A percentile compares a stretch with the other conserved stretches of the same genome.
Evolutionary conservation across 1,284 basidiomycete genomes (phyloP).

Genomic region (Microbotryum silenes-acaulis): DNA sequence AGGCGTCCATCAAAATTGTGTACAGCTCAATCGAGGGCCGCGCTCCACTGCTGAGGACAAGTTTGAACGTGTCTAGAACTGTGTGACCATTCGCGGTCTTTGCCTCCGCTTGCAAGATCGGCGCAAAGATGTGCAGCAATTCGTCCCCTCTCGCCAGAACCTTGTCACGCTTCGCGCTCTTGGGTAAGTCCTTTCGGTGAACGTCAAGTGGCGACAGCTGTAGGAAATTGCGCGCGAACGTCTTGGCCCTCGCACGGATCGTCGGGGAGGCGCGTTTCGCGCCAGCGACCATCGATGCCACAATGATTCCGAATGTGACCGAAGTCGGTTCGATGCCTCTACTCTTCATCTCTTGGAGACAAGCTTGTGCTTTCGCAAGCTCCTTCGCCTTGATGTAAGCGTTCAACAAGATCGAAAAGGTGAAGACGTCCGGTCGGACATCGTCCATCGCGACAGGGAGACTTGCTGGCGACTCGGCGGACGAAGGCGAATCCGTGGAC

Average conservation of each 20-base stretch:
- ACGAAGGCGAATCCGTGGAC: background rate
- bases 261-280: constrained; percentile 23
- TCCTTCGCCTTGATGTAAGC: constrained; percentile 61
- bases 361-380: constrained; percentile 53
- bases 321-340: constrained; percentile 62
- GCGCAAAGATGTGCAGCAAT: constrained; percentile 49
- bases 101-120: constrained; percentile 57
- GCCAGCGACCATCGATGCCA: constrained; percentile 51
- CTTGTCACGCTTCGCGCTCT: constrained; percentile 32
- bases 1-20: constrained; percentile 64
- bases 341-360: constrained; percentile 66
- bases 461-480: background rate
- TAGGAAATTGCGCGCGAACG: constrained; percentile 12
- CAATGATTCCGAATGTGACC: constrained; percentile 63
- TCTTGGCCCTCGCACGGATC: constrained; percentile 34
- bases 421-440: constrained; percentile 46
- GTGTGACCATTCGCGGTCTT: constrained; percentile 48
- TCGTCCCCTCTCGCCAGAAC: constrained; percentile 29
- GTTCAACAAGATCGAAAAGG: constrained; percentile 77
- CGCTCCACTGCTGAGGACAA: constrained; percentile 47
- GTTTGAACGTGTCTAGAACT: constrained; percentile 54
- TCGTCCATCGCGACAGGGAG: constrained; percentile 16
- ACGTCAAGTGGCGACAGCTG: background rate
- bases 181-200: no score
- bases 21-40: constrained; percentile 56